A percentile compares a stretch with the other conserved stretches of the same genome.
phyloP scores from a whole-genome alignment of 352 stramenopile genomes.

The Phytophthora brassicae region DNA sequence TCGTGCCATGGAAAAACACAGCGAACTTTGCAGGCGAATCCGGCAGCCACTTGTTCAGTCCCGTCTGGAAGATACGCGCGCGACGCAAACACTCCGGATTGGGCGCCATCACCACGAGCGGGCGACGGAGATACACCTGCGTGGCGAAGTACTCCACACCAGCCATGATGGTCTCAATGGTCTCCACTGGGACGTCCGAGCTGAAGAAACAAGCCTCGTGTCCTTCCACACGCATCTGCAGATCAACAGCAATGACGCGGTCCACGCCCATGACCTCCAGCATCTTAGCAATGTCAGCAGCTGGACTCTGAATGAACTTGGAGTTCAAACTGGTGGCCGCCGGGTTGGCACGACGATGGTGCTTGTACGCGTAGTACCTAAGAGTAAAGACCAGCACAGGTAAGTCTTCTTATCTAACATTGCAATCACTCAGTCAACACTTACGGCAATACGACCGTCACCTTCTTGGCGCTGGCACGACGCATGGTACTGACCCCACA shows the following conservation, averaged over 20 bases:
- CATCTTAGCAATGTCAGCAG: constrained; percentile 91
- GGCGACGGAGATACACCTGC: constrained; percentile 76
- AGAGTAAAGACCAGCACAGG: no score
- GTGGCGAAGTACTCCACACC: constrained; percentile 92
- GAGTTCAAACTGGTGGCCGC: constrained; percentile 90
- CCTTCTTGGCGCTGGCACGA: constrained; percentile 91
- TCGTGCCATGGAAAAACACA: constrained; percentile 79
- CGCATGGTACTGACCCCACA: constrained; percentile 93
- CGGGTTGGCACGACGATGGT: constrained; percentile 85
- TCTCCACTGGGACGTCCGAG: constrained; percentile 90
- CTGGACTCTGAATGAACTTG: constrained; percentile 90
- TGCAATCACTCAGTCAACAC: constrained; percentile 13
- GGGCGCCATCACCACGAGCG: constrained; percentile 87
- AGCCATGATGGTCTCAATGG: constrained; percentile 90
- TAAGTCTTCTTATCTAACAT: neutral
- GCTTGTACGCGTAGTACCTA: constrained; percentile 93
- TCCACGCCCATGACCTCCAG: constrained; percentile 94
- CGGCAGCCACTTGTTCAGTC: constrained; percentile 86
- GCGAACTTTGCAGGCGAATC: constrained; percentile 81
- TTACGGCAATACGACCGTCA: constrained; percentile 93
- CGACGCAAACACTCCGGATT: constrained; percentile 87
- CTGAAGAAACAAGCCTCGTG: constrained; percentile 93
- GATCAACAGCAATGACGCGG: constrained; percentile 91
- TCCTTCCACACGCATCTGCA: constrained; percentile 89
- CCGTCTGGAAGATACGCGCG: constrained; percentile 83